A percentile compares a stretch with the other conserved stretches of the same genome.
phyloP scores from a whole-genome alignment of 108 stramenopile genomes.

The Fistulifera solaris region DNA sequence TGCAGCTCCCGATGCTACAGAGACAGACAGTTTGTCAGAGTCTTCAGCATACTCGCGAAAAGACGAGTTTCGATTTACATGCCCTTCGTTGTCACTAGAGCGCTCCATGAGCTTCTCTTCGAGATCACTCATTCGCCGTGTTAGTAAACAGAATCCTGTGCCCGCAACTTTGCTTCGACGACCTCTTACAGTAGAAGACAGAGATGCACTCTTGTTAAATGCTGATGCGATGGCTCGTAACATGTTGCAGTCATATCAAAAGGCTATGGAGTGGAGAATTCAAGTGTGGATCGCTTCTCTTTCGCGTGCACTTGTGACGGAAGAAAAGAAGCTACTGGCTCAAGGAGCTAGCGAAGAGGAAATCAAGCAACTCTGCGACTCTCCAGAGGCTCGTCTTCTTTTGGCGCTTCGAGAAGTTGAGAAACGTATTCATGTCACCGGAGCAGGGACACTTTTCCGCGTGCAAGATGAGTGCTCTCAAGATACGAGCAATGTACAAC shows the following conservation, averaged over 20 bases:
- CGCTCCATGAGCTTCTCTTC: background rate
- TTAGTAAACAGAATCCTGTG: slow-evolving; percentile 7
- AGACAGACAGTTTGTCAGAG: background rate
- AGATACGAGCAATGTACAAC: slow-evolving; percentile 10
- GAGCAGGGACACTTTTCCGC: slow-evolving; percentile 59
- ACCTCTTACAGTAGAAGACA: slow-evolving; percentile 49
- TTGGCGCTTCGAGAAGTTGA: slow-evolving; percentile 15
- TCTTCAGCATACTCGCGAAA: no score
- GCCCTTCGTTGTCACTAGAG: slow-evolving; percentile 53
- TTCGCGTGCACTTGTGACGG: slow-evolving; percentile 34
- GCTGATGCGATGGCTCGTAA: slow-evolving; percentile 69
- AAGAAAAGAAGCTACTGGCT: slow-evolving; percentile 33
- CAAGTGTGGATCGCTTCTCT: slow-evolving; percentile 61
- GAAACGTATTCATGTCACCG: slow-evolving; percentile 38
- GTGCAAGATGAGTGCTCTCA: slow-evolving; percentile 33
- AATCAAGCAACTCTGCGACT: slow-evolving; percentile 16
- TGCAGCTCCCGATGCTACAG: slow-evolving; percentile 5
- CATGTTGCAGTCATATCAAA: slow-evolving; percentile 62
- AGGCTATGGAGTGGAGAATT: slow-evolving; percentile 66
- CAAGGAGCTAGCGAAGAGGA: slow-evolving; percentile 14
- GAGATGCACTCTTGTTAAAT: slow-evolving; percentile 51
- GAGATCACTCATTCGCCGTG: background rate
- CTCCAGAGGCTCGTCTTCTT: slow-evolving; percentile 33
- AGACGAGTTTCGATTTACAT: slow-evolving; percentile 23
- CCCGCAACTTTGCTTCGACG: slow-evolving; percentile 53